Conservation (phyloP, 108 stramenopile species). For the Pseudonitzschia multiseries region DNA sequence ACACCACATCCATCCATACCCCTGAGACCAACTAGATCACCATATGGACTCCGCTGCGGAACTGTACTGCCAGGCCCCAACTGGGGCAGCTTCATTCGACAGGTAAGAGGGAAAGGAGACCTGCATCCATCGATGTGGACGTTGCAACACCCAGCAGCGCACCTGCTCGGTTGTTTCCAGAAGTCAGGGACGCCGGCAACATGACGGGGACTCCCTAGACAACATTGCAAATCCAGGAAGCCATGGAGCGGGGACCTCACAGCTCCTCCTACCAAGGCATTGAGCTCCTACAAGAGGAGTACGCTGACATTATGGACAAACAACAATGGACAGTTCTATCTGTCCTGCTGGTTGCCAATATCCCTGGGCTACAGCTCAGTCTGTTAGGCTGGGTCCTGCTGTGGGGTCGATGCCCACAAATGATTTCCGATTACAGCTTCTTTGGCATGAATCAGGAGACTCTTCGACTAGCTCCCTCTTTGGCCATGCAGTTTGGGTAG, state of each 20-base stretch:
- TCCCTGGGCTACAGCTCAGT: conserved; percentile 16
- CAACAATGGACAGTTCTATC: conserved; percentile 43
- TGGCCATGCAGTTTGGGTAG: conserved; percentile 46
- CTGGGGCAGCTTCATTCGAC: not conserved
- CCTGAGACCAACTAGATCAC: too few species aligned
- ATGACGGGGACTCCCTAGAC: conserved; percentile 26
- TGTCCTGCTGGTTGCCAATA: conserved; percentile 10
- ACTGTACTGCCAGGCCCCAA: too few species aligned
- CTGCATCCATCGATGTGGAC: not conserved
- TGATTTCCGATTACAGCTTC: conserved; percentile 33
- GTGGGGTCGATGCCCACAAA: conserved; percentile 22
- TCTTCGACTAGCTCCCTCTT: conserved; percentile 20
- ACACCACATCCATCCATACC: too few species aligned
- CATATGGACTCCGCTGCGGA: too few species aligned
- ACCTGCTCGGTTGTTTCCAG: conserved; percentile 24
- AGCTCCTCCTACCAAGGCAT: too few species aligned
- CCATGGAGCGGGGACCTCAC: conserved; percentile 24
- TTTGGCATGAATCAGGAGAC: conserved; percentile 31
- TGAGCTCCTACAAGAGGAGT: too few species aligned
- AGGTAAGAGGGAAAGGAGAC: not conserved
- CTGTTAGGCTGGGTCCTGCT: conserved; percentile 39
- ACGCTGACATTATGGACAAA: conserved; percentile 18
- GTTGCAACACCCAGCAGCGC: conserved; percentile 19
- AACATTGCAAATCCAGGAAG: not conserved
- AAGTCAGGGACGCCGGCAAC: conserved; percentile 28